Percentiles rank a stretch among this genome's conserved stretches.
phyloP scores from a whole-genome alignment of 768 basidiomycete genomes.

The Amanita muscaria region DNA sequence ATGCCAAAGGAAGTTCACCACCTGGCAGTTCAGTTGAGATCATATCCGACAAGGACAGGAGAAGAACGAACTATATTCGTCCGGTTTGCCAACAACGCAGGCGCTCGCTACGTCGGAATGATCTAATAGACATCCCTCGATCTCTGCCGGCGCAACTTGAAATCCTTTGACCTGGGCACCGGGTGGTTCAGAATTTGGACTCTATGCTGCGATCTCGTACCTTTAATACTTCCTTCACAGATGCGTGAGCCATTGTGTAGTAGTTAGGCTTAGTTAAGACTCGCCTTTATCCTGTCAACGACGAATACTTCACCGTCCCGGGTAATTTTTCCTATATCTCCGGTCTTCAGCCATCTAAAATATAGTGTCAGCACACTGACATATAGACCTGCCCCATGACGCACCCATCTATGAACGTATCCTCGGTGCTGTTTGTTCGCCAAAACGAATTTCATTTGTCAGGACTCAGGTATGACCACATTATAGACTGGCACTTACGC shows the following conservation, averaged over 20 bases:
- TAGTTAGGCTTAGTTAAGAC: not conserved
- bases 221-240: conserved; percentile 37
- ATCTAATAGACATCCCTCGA: conserved; percentile 56
- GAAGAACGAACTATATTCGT: conserved; percentile 46
- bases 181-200: not conserved
- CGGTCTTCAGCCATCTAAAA: conserved; percentile 53
- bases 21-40: conserved; percentile 20
- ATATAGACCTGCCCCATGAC: conserved; percentile 7
- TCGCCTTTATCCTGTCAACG: conserved; percentile 54
- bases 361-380: not conserved
- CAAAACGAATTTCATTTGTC: too few species aligned
- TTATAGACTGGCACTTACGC: conserved; percentile 44
- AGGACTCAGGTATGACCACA: too few species aligned
- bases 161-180: conserved; percentile 48
- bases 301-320: conserved; percentile 50
- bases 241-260: not conserved
- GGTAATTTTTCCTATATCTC: conserved; percentile 52
- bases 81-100: conserved; percentile 58
- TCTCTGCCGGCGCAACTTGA: conserved; percentile 68
- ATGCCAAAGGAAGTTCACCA: conserved; percentile 67
- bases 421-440: conserved; percentile 53
- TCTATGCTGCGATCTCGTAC: conserved; percentile 9
- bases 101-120: conserved; percentile 51
- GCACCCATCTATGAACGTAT: conserved; percentile 62
- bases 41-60: not conserved